Percentiles rank a stretch among this genome's conserved stretches.
These are phyloP conservation scores for Cystofilobasidium capitatum DNA, from an alignment of 768 basidiomycete genomes.

Conservation along the genomic window DNA sequence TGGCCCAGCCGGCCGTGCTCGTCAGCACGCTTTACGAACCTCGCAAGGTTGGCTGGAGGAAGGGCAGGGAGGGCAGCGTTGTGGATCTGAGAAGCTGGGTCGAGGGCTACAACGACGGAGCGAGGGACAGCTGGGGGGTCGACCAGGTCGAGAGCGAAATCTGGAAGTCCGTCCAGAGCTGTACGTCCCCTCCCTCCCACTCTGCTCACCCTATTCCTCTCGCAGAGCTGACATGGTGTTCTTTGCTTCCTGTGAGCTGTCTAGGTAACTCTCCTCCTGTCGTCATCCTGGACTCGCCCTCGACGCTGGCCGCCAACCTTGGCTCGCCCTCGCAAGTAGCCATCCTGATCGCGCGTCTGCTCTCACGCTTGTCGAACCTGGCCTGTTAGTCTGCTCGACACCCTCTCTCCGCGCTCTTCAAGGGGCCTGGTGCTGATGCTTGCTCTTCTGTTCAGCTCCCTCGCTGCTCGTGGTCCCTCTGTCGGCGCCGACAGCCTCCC, in stretches of 20 bases:
- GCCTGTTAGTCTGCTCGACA: not conserved
- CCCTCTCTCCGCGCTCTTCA: not conserved
- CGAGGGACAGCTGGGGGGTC: not conserved
- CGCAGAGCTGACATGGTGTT: not conserved
- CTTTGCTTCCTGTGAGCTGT: not conserved
- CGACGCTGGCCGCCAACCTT: slow-evolving; percentile 55
- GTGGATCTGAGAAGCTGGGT: slow-evolving; percentile 13
- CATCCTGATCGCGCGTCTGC: slow-evolving; percentile 10
- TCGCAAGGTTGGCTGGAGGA: slow-evolving; percentile 1
- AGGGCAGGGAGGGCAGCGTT: not conserved
- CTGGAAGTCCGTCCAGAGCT: not conserved
- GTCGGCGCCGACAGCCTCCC: slow-evolving; percentile 35
- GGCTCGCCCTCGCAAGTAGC: slow-evolving; percentile 44
- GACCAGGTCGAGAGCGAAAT: slow-evolving; percentile 7
- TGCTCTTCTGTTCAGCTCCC: slow-evolving; percentile 41
- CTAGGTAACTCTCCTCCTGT: not conserved
- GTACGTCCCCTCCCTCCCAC: not conserved
- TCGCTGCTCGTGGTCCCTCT: slow-evolving; percentile 57
- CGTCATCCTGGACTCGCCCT: slow-evolving; percentile 63
- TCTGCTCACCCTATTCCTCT: not conserved
- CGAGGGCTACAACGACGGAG: slow-evolving; percentile 3
- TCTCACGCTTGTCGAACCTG: not conserved
- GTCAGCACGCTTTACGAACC: not conserved
- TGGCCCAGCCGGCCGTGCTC: slow-evolving; percentile 1
- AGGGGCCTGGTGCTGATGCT: slow-evolving; percentile 29